Percentiles rank a stretch among this genome's conserved stretches.
phyloP scores from a whole-genome alignment of 1,139 yeast genomes.

The Debaryomyces robertsiae region DNA sequence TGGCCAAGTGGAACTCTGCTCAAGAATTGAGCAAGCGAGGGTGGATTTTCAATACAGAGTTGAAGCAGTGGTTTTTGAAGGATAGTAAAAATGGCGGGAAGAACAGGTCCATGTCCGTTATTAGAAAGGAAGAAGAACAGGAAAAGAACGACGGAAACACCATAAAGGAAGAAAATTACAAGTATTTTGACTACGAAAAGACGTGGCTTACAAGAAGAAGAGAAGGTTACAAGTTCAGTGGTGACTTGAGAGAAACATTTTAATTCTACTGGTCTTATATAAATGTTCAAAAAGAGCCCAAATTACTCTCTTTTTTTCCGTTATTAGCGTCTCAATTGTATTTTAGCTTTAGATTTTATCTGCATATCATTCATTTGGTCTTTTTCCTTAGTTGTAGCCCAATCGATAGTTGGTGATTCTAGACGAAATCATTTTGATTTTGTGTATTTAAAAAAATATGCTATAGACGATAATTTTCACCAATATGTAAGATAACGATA shows the following conservation, averaged over 20 bases:
- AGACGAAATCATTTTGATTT: conserved; percentile 2
- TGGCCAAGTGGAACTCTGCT: conserved; percentile 73
- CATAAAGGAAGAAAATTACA: conserved; percentile 58
- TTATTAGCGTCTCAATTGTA: conserved; percentile 3
- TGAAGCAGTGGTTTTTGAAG: conserved; percentile 79
- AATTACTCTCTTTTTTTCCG: background rate
- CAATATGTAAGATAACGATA: conserved; percentile 5
- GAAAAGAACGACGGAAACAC: conserved; percentile 15
- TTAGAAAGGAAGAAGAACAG: conserved; percentile 32
- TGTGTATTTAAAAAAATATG: conserved; percentile 6
- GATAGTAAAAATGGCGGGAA: conserved; percentile 42
- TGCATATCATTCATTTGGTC: conserved; percentile 4
- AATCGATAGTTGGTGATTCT: background rate
- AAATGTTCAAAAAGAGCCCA: too few relatives aligned
- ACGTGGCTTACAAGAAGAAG: conserved; percentile 86
- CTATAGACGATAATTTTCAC: background rate
- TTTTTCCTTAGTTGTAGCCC: background rate
- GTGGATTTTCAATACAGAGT: conserved; percentile 81
- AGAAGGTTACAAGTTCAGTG: conserved; percentile 55
- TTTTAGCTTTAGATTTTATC: conserved; percentile 8
- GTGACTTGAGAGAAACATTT: conserved; percentile 26
- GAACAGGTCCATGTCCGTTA: conserved; percentile 48
- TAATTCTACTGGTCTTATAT: background rate
- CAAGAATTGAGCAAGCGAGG: conserved; percentile 78
- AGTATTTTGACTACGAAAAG: conserved; percentile 87